Evolutionary conservation across 2,329 filamentous ascomycete species (phyloP), one percentile per base, ranked within the genome.

Genomic region (Sarocladiaceae sp.): DNA sequence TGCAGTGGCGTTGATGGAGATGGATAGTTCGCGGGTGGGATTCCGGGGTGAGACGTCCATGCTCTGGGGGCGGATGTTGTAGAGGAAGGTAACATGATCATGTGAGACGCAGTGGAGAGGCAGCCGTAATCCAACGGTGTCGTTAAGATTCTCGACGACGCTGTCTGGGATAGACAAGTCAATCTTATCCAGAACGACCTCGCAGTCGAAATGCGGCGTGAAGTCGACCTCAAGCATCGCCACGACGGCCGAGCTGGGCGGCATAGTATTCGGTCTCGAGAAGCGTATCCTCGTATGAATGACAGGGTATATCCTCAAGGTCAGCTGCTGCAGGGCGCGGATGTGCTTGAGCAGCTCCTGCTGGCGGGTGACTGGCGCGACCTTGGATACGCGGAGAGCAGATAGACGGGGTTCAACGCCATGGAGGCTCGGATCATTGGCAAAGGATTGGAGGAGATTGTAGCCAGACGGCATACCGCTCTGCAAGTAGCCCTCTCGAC

Each of bases 391-490:
- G 39, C 85, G 74, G 48, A 85, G 70, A 4, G 86, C 84, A 9
- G 85, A 88, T 2, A 93, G 69, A 23, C 78, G 76, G 37, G 86
- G 83, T 51, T 73, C 72, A 20, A 79, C 66, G 27, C 81, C 78
- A 13, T 66, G 68, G 15, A 88, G 67, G 20, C 73, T 74, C 18
- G 80, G 76, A 56, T 89, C 85, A 49, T 70, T 70, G 43, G 74
- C 72, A 48, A 91, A 85, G 3, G 86, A 76, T 56, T 86, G 82
- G 12, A 93, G 75, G n/a, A 91, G 69, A 59, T 91, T 93, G 50
- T 87, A 70, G 2, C 84, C 82, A 6, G 82, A 75, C 0, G 86
- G 81, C 20, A 82, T 64, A 46, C 80, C 78, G 55, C 82, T 87
- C 27, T 78, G 76, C 24, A 91, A 71, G 55, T 88, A 88, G 43